phyloP scores from a whole-genome alignment of 2,329 filamentous ascomycete species.

The Beauveria sp. region DNA sequence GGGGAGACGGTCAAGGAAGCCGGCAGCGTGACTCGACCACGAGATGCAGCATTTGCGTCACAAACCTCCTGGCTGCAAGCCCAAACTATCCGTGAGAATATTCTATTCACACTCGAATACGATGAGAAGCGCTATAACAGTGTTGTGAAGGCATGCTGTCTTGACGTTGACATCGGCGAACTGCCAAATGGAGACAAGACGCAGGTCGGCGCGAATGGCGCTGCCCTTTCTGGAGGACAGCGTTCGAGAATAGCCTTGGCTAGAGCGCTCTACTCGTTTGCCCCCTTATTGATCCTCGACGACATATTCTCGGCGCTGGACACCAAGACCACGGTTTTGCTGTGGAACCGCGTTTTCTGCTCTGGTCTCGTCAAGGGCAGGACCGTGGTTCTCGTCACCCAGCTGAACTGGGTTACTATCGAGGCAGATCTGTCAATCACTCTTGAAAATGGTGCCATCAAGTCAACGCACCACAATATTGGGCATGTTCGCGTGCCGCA shows the following conservation, averaged over 20 bases:
- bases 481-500: conserved; percentile 38
- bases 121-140: conserved; percentile 46
- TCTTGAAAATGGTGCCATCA: conserved; percentile 38
- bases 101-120: conserved; percentile 44
- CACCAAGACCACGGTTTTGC: conserved; percentile 48
- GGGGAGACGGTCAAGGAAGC: conserved; percentile 45
- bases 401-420: conserved; percentile 43
- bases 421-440: conserved; percentile 41
- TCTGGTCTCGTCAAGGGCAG: conserved; percentile 44
- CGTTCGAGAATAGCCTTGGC: conserved; percentile 50
- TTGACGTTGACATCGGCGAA: conserved; percentile 42
- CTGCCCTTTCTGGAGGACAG: conserved; percentile 49
- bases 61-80: conserved; percentile 53
- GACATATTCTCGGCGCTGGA: conserved; percentile 54
- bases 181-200: conserved; percentile 44
- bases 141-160: conserved; percentile 48
- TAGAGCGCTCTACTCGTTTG: conserved; percentile 48
- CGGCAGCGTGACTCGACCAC: conserved; percentile 40
- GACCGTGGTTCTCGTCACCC: conserved; percentile 50
- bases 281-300: conserved; percentile 47
- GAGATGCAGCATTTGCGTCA: conserved; percentile 48
- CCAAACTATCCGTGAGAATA: conserved; percentile 46
- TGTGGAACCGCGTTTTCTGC: conserved; percentile 53
- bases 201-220: conserved; percentile 45
- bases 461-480: conserved; percentile 35